Percentiles rank a stretch among this genome's conserved stretches.
Evolutionary conservation across 2,329 filamentous ascomycete genomes (phyloP).

Genomic region (Clarireedia hainanense): DNA sequence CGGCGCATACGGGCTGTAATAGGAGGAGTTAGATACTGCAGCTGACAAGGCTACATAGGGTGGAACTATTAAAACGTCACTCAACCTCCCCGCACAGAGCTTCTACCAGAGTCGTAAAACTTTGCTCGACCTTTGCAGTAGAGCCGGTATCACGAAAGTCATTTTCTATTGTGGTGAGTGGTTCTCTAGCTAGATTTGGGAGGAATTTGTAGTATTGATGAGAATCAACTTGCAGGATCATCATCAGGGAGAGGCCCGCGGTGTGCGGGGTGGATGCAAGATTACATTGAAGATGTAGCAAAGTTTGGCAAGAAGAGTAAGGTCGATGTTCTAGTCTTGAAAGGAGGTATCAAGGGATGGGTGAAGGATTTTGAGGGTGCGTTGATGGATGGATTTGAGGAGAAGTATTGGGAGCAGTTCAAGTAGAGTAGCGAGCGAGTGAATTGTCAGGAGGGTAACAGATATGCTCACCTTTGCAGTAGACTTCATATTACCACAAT

Average conservation of each 20-base stretch:
- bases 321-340: conserved; percentile 40
- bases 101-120: conserved; percentile 43
- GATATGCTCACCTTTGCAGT: background rate
- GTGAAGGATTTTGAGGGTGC: conserved; percentile 39
- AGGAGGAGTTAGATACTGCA: too few relatives aligned
- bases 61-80: conserved; percentile 49
- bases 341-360: conserved; percentile 49
- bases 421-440: conserved; percentile 12
- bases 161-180: conserved; percentile 50
- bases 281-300: conserved; percentile 41
- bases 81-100: conserved; percentile 50
- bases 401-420: conserved; percentile 29
- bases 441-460: background rate
- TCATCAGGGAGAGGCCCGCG: conserved; percentile 43
- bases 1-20: too few relatives aligned
- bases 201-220: background rate
- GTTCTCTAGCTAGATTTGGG: background rate
- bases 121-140: conserved; percentile 42
- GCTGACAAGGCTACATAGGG: conserved; percentile 33
- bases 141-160: conserved; percentile 40
- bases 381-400: conserved; percentile 44
- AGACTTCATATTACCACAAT: background rate
- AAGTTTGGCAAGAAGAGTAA: conserved; percentile 32
- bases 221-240: conserved; percentile 34
- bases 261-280: conserved; percentile 48